Percentiles rank a stretch among this genome's conserved stretches.
phyloP scores from a whole-genome alignment of 1,284 basidiomycete genomes.

The Austropuccinia psidii region DNA sequence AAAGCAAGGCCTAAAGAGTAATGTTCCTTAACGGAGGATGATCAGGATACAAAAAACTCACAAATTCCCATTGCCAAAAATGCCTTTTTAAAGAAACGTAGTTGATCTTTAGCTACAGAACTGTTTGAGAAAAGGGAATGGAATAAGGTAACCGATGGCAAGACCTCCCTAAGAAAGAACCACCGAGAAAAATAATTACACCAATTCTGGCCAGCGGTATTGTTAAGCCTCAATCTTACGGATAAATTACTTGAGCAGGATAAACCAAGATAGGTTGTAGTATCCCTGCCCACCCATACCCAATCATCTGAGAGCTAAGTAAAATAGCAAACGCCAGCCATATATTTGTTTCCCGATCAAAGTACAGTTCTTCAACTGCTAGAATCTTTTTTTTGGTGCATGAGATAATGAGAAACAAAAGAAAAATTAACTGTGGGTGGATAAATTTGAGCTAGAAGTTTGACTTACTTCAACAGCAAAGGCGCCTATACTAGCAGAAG shows the following conservation, averaged over 20 bases:
- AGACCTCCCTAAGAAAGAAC: neutral
- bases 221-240: neutral
- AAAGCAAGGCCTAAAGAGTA: neutral
- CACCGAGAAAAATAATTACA: neutral
- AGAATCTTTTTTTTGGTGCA: slow-evolving; percentile 16
- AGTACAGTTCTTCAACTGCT: slow-evolving; percentile 29
- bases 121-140: neutral
- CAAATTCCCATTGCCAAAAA: slow-evolving; percentile 7
- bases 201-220: neutral
- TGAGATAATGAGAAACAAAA: no score
- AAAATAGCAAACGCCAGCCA: slow-evolving; percentile 12
- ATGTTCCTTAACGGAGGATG: no score
- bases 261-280: slow-evolving; percentile 26
- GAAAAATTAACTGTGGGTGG: no score
- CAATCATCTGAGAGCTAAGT: slow-evolving; percentile 19
- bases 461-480: slow-evolving; percentile 26
- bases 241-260: slow-evolving; percentile 8
- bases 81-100: slow-evolving; percentile 21
- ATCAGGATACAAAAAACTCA: slow-evolving; percentile 1
- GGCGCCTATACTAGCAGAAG: slow-evolving; percentile 22
- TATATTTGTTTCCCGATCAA: neutral
- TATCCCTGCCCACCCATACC: slow-evolving; percentile 26
- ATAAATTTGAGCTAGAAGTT: no score
- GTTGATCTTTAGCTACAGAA: neutral
- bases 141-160: slow-evolving; percentile 11